These are phyloP conservation scores for Leccinum fallax DNA, from an alignment of 1,284 basidiomycete species.

Conservation along the genomic window DNA sequence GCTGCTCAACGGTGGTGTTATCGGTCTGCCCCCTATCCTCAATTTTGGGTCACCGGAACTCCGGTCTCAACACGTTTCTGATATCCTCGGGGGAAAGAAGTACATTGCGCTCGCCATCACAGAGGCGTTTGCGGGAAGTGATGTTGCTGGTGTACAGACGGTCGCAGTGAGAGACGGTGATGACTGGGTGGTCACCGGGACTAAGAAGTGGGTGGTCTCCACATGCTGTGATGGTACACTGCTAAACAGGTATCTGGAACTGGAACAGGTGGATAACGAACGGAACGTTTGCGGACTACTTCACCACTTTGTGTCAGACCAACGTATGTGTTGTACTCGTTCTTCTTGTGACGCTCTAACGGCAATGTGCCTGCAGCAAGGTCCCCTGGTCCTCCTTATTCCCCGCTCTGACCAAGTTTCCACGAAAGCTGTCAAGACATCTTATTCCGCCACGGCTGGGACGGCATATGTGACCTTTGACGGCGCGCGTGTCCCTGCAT, in stretches of 20 bases:
- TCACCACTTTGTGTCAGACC: slow-evolving; percentile 76
- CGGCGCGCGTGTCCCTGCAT: slow-evolving; percentile 84
- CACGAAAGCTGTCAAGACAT: slow-evolving; percentile 91
- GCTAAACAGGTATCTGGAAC: background rate
- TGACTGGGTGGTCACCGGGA: slow-evolving; percentile 85
- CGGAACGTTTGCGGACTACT: slow-evolving; percentile 79
- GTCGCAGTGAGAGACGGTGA: slow-evolving; percentile 85
- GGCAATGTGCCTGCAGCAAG: slow-evolving; percentile 47
- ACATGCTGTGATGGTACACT: background rate
- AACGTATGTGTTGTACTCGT: slow-evolving; percentile 41
- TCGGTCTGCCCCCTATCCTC: slow-evolving; percentile 82
- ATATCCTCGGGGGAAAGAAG: slow-evolving; percentile 78
- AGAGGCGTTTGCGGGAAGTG: slow-evolving; percentile 91
- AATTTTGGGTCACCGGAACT: slow-evolving; percentile 82
- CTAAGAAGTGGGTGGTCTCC: slow-evolving; percentile 64
- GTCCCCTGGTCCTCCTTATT: slow-evolving; percentile 88
- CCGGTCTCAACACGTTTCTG: slow-evolving; percentile 74
- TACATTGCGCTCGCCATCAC: slow-evolving; percentile 74
- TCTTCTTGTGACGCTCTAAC: slow-evolving; percentile 4
- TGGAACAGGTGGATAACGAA: slow-evolving; percentile 87
- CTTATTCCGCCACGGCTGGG: slow-evolving; percentile 84
- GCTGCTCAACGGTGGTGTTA: slow-evolving; percentile 79
- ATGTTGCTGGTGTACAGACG: slow-evolving; percentile 84
- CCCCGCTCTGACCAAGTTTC: slow-evolving; percentile 78
- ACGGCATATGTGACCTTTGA: slow-evolving; percentile 94